phyloP scores from a whole-genome alignment of 768 basidiomycete species.

The Ramaria sp. region DNA sequence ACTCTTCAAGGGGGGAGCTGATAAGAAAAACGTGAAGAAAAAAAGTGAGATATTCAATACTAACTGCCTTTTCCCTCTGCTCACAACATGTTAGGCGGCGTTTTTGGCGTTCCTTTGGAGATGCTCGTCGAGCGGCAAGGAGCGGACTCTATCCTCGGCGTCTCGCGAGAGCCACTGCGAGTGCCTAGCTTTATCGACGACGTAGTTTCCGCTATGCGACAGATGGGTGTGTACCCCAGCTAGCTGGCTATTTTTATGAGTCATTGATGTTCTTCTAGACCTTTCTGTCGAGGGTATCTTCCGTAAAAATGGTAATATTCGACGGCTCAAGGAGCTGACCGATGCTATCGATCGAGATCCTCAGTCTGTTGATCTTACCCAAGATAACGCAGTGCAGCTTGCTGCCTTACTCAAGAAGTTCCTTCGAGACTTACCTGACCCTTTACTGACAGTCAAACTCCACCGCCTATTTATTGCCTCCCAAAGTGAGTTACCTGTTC shows the following conservation, averaged over 20 bases:
- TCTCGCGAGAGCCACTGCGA: constrained; percentile 70
- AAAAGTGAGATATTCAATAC: constrained; percentile 42
- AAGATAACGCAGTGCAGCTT: constrained; percentile 94
- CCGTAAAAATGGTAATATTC: constrained; percentile 95
- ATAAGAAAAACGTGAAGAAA: constrained; percentile 70
- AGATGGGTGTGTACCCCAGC: constrained; percentile 64
- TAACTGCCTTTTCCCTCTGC: neutral
- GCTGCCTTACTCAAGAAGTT: constrained; percentile 97
- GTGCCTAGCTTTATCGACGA: constrained; percentile 98
- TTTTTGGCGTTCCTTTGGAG: constrained; percentile 90
- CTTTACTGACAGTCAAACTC: constrained; percentile 88
- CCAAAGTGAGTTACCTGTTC: constrained; percentile 52
- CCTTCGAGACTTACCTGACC: constrained; percentile 91
- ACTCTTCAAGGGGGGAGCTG: constrained; percentile 71
- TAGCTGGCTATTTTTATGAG: neutral
- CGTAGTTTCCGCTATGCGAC: constrained; percentile 94
- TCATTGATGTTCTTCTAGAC: constrained; percentile 38
- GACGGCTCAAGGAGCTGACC: constrained; percentile 79
- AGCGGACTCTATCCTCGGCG: constrained; percentile 88
- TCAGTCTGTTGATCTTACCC: constrained; percentile 78
- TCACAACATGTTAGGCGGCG: constrained; percentile 40
- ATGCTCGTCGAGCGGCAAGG: constrained; percentile 89
- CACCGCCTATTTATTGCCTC: constrained; percentile 82
- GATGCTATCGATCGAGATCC: constrained; percentile 95
- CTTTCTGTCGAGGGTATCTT: constrained; percentile 99